Base-by-base conservation (phyloP, 2,329 filamentous ascomycete genomes). In the Kalmusia sp. region DNA sequence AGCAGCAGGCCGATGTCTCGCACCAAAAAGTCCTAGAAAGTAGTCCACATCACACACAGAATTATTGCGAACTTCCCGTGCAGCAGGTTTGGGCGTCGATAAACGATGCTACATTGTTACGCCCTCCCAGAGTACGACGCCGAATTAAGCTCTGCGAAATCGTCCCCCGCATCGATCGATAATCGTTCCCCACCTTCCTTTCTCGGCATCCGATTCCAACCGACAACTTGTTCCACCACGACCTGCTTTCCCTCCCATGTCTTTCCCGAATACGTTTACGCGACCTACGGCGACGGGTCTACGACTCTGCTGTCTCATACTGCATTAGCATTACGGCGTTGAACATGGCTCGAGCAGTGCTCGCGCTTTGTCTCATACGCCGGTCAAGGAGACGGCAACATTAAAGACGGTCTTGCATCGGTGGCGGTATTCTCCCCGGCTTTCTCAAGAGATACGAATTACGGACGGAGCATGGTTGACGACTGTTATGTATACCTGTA, bases 81-180 rank as follows among this genome's bases (percentile, higher is more conserved):
- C 86, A 90, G 83, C 90, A 96, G 92, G 89, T 96, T 96, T 88
- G 91, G 92, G 83, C 90, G 92, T 81, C 91, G 92, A 90, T 96
- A 92, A 64, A 65, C 68, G 64, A 65, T 61, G 51, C 56, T 52
- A 58, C 51, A 61, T 69, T 63, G 64, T 64, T 58, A 68, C 64
- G 67, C 64, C 69, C 61, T 64, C 66, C 55, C 58, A 64, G 65
- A 70, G 59, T 63, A 59, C 63, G 60, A 67, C 58, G 53, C 56
- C 64, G 62, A 72, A 64, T 59, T 59, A 65, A 25, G 46, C 59
- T 59, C 62, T 64, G 62, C 67, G 63, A 66, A 54, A 55, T 60
- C 59, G 51, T 57, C 24, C 55, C 59, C 59, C 59, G 52, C 62
- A 65, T 57, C 58, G 57, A 55, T 64, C 67, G 67, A 71, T 68